Conservation (phyloP, 2,329 filamentous ascomycete species). For the Arthrinium phaeospermum region DNA sequence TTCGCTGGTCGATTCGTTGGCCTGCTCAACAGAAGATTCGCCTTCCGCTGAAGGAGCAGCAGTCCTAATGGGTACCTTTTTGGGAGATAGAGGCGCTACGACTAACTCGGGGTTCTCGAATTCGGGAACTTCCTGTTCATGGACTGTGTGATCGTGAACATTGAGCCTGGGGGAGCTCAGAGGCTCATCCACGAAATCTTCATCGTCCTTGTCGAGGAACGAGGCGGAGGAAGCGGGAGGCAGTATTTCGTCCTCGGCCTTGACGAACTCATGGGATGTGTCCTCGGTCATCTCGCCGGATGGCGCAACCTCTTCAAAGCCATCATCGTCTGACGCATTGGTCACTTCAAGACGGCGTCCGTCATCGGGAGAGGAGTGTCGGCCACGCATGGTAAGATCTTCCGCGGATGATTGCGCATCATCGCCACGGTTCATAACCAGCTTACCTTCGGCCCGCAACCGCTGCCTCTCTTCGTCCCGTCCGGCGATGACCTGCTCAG, state of each 20-base stretch:
- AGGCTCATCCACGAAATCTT: conserved; percentile 80
- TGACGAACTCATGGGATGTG: conserved; percentile 71
- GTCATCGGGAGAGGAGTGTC: conserved; percentile 59
- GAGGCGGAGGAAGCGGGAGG: conserved; percentile 41
- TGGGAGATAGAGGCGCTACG: conserved; percentile 63
- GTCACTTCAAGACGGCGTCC: conserved; percentile 76
- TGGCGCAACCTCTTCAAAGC: conserved; percentile 86
- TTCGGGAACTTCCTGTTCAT: conserved; percentile 50
- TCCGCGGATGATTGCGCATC: conserved; percentile 60
- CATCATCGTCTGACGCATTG: conserved; percentile 85
- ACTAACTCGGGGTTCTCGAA: conserved; percentile 63
- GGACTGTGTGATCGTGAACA: conserved; percentile 63
- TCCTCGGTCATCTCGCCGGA: conserved; percentile 75
- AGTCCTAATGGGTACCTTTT: conserved; percentile 37
- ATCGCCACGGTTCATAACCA: conserved; percentile 55
- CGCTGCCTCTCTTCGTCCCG: conserved; percentile 83
- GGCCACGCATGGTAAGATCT: conserved; percentile 64
- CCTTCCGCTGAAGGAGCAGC: background rate
- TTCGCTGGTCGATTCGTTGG: background rate
- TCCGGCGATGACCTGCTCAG: conserved; percentile 81
- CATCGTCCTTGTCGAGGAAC: conserved; percentile 66
- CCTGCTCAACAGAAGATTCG: background rate
- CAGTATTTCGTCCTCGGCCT: conserved; percentile 59
- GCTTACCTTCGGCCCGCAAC: conserved; percentile 76
- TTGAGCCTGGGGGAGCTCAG: conserved; percentile 71